phyloP scores from a whole-genome alignment of 139 green algal genomes.

The Chlorella sp. region DNA sequence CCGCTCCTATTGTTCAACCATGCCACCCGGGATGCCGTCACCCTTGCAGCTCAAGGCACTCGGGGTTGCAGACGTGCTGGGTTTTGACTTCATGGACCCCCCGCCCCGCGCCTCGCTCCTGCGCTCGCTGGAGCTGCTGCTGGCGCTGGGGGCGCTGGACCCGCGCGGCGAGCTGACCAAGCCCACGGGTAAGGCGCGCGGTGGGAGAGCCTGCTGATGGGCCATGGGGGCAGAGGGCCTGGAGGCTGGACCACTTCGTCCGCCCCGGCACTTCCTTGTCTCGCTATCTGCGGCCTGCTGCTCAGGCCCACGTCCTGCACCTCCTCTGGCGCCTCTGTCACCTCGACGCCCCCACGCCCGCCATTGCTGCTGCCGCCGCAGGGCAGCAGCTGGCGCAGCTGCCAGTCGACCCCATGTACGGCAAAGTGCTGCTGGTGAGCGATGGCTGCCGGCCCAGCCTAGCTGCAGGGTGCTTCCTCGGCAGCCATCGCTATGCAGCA shows the following conservation, averaged over 20 bases:
- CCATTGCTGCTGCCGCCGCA: neutral
- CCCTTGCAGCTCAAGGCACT: conserved; percentile 83
- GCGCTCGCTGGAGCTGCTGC: conserved; percentile 76
- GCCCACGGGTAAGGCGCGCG: conserved; percentile 34
- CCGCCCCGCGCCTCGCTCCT: conserved; percentile 87
- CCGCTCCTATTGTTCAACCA: no score
- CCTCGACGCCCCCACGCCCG: neutral
- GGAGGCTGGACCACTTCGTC: no score
- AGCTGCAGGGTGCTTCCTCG: no score
- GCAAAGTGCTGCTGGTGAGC: conserved; percentile 33
- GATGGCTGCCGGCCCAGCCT: no score
- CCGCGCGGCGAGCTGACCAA: conserved; percentile 49
- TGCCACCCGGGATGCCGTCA: no score
- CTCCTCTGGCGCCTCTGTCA: no score
- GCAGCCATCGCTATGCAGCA: no score
- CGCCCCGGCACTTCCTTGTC: no score
- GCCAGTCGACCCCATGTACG: conserved; percentile 86
- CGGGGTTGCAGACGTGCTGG: conserved; percentile 88
- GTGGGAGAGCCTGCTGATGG: neutral
- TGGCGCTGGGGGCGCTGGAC: conserved; percentile 81
- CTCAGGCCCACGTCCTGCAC: neutral
- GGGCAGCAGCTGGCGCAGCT: conserved; percentile 64
- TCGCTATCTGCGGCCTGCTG: no score
- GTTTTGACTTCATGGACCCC: conserved; percentile 92
- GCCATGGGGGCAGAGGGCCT: neutral